Evolutionary conservation across 2,329 filamentous ascomycete species (phyloP).

Genomic region (Sclerotinia subarctica): DNA sequence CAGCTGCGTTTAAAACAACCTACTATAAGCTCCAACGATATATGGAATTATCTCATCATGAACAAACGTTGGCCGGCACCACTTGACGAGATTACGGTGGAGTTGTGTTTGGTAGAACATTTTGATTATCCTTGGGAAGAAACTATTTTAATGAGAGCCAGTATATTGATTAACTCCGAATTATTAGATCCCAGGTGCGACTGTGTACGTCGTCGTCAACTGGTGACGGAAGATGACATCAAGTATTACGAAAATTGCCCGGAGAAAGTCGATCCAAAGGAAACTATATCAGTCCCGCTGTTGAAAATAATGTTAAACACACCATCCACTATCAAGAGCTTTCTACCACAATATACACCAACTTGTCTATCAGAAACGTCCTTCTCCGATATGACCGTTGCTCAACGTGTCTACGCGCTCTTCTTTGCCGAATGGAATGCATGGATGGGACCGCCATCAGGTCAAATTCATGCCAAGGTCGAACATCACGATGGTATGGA

Average conservation of each 20-base stretch:
- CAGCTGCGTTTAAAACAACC: neutral
- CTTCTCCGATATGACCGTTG: neutral
- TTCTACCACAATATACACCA: neutral
- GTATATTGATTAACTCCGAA: no score
- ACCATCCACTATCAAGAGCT: neutral
- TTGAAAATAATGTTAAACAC: neutral
- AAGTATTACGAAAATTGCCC: neutral
- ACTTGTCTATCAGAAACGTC: neutral
- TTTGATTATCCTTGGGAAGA: neutral
- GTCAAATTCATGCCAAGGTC: no score
- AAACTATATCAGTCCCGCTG: neutral
- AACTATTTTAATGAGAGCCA: neutral
- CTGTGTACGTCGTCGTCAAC: neutral
- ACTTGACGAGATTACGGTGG: neutral
- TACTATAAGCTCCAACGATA: neutral
- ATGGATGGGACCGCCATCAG: conserved; percentile 5
- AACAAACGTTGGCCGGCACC: neutral
- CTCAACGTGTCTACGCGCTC: neutral
- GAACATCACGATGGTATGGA: neutral
- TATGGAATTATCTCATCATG: neutral
- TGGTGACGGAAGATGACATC: neutral
- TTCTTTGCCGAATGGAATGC: conserved; percentile 13
- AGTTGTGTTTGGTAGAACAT: neutral
- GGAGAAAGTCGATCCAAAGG: neutral
- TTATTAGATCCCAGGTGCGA: neutral